These are phyloP conservation scores for Epichloe aotearoae DNA, from an alignment of 2,329 filamentous ascomycete genomes.

Conservation along the genomic window DNA sequence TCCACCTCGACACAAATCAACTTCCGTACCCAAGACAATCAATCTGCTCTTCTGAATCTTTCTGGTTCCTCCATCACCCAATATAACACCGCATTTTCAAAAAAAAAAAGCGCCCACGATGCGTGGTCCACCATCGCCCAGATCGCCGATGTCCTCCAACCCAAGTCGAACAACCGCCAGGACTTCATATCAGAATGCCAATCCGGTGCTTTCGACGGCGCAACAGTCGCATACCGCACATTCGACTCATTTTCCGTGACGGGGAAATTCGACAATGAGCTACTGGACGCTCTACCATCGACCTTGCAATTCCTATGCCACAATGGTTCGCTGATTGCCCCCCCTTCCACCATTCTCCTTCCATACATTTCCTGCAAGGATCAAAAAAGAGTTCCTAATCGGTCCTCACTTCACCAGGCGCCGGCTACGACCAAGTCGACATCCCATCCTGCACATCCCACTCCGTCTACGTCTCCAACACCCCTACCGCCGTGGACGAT, in stretches of 20 bases:
- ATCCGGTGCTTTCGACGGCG: slow-evolving; percentile 51
- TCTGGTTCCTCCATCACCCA: no score
- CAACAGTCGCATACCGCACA: slow-evolving; percentile 55
- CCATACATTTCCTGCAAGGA: not conserved
- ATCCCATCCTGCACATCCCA: slow-evolving; percentile 55
- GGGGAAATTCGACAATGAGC: slow-evolving; percentile 55
- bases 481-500: slow-evolving; percentile 69
- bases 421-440: slow-evolving; percentile 77
- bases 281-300: slow-evolving; percentile 45
- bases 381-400: not conserved
- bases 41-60: no score
- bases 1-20: not conserved
- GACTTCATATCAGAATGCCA: slow-evolving; percentile 58
- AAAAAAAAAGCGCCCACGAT: slow-evolving; percentile 41
- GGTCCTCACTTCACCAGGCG: slow-evolving; percentile 32
- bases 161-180: slow-evolving; percentile 45
- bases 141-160: slow-evolving; percentile 51
- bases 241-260: slow-evolving; percentile 52
- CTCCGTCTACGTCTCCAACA: slow-evolving; percentile 61
- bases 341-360: not conserved
- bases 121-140: slow-evolving; percentile 48
- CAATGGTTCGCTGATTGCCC: slow-evolving; percentile 31
- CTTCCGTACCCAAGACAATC: no score
- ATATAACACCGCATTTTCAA: not conserved
- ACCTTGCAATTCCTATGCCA: slow-evolving; percentile 46